A percentile compares a stretch with the other conserved stretches of the same genome.
These are phyloP conservation scores for Aspergillus pseudoviridinutans DNA, from an alignment of 2,329 filamentous ascomycete genomes.

Conservation along the genomic window DNA sequence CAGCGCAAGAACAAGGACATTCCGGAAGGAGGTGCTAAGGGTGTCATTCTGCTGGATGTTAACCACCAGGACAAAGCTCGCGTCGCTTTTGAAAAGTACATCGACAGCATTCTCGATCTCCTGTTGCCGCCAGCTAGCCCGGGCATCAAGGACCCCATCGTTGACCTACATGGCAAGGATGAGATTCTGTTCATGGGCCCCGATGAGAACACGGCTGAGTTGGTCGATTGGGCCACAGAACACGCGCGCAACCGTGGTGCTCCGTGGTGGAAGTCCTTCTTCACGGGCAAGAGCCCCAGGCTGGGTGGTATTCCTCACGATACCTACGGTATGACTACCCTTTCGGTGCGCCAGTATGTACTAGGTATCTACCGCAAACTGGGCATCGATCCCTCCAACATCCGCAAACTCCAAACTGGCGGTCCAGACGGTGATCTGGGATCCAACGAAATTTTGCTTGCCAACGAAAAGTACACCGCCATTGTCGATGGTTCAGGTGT, in stretches of 20 bases:
- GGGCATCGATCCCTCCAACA: conserved; percentile 75
- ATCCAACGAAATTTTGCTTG: conserved; percentile 94
- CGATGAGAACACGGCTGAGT: conserved; percentile 95
- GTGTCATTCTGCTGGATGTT: conserved; percentile 89
- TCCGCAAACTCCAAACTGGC: conserved; percentile 95
- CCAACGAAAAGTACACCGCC: conserved; percentile 90
- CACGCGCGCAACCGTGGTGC: conserved; percentile 84
- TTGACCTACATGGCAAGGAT: conserved; percentile 89
- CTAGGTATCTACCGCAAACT: conserved; percentile 96
- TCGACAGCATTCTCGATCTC: conserved; percentile 95
- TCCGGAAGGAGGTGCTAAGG: conserved; percentile 95
- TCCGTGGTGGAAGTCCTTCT: conserved; percentile 99
- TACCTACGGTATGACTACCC: conserved; percentile 92
- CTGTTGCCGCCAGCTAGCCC: conserved; percentile 84
- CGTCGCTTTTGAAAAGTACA: conserved; percentile 98
- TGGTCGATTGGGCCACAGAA: conserved; percentile 98
- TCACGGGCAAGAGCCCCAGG: conserved; percentile 96
- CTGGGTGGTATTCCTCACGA: conserved; percentile 97
- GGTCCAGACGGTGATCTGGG: conserved; percentile 95
- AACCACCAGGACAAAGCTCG: conserved; percentile 89
- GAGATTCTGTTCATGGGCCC: conserved; percentile 99
- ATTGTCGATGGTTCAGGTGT: conserved; percentile 97
- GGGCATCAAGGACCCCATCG: conserved; percentile 97
- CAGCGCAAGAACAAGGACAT: conserved; percentile 99
- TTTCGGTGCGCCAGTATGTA: conserved; percentile 94